Evolutionary conservation across 129 eudicot genomes (phyloP).

Genomic region (Flaveria sonorensis): DNA sequence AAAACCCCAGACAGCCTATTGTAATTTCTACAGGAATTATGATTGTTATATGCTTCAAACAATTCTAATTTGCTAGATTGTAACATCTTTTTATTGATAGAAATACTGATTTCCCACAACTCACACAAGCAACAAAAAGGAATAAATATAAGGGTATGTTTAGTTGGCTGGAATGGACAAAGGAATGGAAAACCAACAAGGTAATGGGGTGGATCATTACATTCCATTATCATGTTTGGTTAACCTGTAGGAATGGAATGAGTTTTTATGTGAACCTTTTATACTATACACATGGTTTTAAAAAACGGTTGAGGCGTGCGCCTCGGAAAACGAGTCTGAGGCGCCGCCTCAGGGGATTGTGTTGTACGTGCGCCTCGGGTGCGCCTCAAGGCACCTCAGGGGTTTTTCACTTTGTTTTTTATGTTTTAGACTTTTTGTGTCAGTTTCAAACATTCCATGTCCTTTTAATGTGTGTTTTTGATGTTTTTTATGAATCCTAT

Average conservation of each 20-base stretch:
- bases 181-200: neutral
- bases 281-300: neutral
- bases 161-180: conserved; percentile 10
- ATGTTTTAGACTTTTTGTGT: no score
- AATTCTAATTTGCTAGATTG: conserved; percentile 7
- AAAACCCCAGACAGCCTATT: neutral
- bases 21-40: neutral
- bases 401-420: no score
- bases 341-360: no score
- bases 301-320: no score
- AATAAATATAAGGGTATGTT: neutral
- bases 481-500: no score
- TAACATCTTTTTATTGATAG: neutral
- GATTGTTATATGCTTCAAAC: neutral
- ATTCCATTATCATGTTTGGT: conserved; percentile 7
- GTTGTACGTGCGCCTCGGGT: no score
- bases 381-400: no score
- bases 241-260: conserved; percentile 2
- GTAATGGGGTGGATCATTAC: neutral
- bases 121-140: conserved; percentile 2
- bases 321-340: no score
- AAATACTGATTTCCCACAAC: conserved; percentile 7
- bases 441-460: no score
- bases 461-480: no score
- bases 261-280: neutral